Conservation (phyloP, 768 basidiomycete genomes). For the Amanita phalloides region DNA sequence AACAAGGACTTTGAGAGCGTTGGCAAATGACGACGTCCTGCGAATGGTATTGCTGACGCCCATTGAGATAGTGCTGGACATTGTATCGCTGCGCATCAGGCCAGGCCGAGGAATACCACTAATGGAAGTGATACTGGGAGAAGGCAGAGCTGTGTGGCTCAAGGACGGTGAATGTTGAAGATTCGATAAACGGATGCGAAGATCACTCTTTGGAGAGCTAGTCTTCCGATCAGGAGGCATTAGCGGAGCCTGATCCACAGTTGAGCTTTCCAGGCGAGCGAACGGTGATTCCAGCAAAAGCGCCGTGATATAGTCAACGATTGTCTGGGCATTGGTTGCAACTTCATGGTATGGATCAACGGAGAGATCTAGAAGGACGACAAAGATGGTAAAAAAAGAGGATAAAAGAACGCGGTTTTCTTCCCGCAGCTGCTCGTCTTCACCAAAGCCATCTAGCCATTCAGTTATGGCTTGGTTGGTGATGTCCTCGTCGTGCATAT, state of each 20-base stretch:
- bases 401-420: constrained; percentile 79
- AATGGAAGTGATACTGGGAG: constrained; percentile 19
- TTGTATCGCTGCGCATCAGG: constrained; percentile 49
- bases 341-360: constrained; percentile 92
- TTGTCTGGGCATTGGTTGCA: constrained; percentile 79
- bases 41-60: constrained; percentile 60
- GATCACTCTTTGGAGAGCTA: constrained; percentile 25
- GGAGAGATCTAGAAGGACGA: constrained; percentile 79
- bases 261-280: constrained; percentile 56
- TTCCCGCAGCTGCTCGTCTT: constrained; percentile 55
- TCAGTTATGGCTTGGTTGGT: constrained; percentile 62
- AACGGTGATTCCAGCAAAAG: constrained; percentile 87
- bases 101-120: constrained; percentile 27
- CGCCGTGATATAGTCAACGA: constrained; percentile 88
- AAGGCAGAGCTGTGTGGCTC: constrained; percentile 31
- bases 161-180: constrained; percentile 37
- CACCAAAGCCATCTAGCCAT: constrained; percentile 66
- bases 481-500: constrained; percentile 57
- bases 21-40: constrained; percentile 75
- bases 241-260: constrained; percentile 43
- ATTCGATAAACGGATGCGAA: constrained; percentile 34
- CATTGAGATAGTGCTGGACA: constrained; percentile 46
- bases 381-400: constrained; percentile 92
- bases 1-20: constrained; percentile 58
- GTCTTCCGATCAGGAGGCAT: constrained; percentile 25